Conservation (phyloP, 495 filamentous ascomycete genomes). For the Jackrogersella multiformis region DNA sequence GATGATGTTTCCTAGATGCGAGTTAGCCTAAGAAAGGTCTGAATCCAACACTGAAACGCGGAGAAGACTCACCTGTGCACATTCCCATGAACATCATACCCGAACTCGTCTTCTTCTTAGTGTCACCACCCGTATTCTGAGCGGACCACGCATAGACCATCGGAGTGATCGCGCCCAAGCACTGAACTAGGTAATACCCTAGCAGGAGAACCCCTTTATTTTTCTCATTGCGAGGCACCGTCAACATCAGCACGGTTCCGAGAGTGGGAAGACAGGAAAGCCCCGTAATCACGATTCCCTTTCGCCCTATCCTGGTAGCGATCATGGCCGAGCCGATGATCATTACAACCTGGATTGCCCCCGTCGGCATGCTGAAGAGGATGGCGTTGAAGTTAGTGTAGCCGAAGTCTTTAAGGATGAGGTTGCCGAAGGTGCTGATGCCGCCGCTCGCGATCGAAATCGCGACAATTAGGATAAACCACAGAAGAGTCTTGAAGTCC, state of each 20-base stretch:
- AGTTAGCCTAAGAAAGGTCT: background rate
- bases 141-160: slow-evolving; percentile 73
- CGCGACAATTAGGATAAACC: slow-evolving; percentile 67
- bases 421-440: slow-evolving; percentile 70
- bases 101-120: slow-evolving; percentile 72
- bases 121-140: slow-evolving; percentile 72
- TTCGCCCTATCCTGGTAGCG: slow-evolving; percentile 59
- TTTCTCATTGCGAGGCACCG: slow-evolving; percentile 61
- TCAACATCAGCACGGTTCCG: slow-evolving; percentile 62
- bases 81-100: slow-evolving; percentile 69
- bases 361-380: slow-evolving; percentile 72
- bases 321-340: slow-evolving; percentile 59
- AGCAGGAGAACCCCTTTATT: slow-evolving; percentile 54
- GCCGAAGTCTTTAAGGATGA: slow-evolving; percentile 70
- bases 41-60: background rate
- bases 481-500: slow-evolving; percentile 73
- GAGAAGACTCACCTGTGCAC: slow-evolving; percentile 52
- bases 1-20: slow-evolving; percentile 61
- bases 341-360: slow-evolving; percentile 58
- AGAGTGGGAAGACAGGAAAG: slow-evolving; percentile 65
- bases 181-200: slow-evolving; percentile 53
- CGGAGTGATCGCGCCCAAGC: slow-evolving; percentile 58
- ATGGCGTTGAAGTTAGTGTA: slow-evolving; percentile 68
- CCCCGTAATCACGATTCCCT: slow-evolving; percentile 64
- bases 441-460: slow-evolving; percentile 60